Evolutionary conservation across 169 alveolate genomes (phyloP).

Genomic region (Blepharisma undulans): DNA sequence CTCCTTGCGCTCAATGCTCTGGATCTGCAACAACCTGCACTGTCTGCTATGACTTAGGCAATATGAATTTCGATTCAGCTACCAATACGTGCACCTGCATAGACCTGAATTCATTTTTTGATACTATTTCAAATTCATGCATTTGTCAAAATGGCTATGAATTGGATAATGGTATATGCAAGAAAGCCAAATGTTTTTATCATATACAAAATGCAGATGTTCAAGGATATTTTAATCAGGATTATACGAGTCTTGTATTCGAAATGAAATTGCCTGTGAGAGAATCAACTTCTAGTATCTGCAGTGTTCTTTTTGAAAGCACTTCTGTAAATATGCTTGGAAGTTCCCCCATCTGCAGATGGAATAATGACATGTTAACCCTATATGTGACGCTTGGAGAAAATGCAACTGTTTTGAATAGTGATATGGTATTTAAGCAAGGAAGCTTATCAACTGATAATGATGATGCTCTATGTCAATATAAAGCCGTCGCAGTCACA

Average conservation of each 20-base stretch:
- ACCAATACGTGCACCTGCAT: too few species aligned
- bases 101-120: neutral
- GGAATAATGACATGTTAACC: neutral
- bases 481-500: neutral
- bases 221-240: neutral
- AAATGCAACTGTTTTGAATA: neutral
- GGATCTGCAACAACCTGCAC: too few species aligned
- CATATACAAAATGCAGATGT: constrained; percentile 4
- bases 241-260: neutral
- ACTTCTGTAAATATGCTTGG: neutral
- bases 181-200: neutral
- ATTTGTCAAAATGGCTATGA: too few species aligned
- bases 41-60: too few species aligned
- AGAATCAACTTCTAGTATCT: neutral
- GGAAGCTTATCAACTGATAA: neutral
- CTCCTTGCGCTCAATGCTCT: too few species aligned
- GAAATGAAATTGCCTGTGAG: neutral
- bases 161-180: neutral
- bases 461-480: neutral
- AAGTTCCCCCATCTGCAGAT: neutral
- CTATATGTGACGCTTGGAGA: neutral
- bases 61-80: too few species aligned
- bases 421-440: neutral
- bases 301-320: neutral
- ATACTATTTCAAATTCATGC: too few species aligned